Percentiles rank a stretch among this genome's conserved stretches.
Conservation (phyloP, 345 rosid species). For the Microcos paniculata region DNA sequence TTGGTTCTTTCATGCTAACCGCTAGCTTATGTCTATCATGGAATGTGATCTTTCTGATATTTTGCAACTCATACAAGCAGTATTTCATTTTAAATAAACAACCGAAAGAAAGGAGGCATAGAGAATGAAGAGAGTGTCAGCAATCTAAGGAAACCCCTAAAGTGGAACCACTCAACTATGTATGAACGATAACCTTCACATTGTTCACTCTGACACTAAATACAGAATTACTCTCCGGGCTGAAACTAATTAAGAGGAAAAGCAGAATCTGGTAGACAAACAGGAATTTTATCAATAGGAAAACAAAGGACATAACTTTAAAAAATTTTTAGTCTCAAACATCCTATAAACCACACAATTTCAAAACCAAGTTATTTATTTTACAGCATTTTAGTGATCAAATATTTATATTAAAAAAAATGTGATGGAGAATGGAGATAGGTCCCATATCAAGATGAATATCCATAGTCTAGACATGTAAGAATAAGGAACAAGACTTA, state of each 20-base stretch:
- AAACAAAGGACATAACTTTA: background rate
- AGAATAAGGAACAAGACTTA: slow-evolving; percentile 26
- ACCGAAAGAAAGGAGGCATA: background rate
- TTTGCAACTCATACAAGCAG: background rate
- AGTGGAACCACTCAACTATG: background rate
- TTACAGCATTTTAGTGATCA: too few species aligned
- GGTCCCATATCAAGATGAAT: background rate
- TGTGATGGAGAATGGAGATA: too few species aligned
- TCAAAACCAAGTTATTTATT: background rate
- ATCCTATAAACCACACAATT: background rate
- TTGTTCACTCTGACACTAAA: background rate
- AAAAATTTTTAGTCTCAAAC: background rate
- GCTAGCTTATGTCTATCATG: background rate
- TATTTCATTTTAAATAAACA: background rate
- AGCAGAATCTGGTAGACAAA: background rate
- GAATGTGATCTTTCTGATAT: background rate
- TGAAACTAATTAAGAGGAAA: background rate
- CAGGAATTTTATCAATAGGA: background rate
- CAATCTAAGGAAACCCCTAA: background rate
- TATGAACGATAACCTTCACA: background rate
- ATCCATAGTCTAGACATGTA: background rate
- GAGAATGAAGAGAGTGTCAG: background rate
- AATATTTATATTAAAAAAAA: too few species aligned
- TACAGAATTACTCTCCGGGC: background rate
- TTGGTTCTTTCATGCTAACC: background rate